phyloP scores from a whole-genome alignment of 345 rosid species.

The Psidium friedrichsthalianum region DNA sequence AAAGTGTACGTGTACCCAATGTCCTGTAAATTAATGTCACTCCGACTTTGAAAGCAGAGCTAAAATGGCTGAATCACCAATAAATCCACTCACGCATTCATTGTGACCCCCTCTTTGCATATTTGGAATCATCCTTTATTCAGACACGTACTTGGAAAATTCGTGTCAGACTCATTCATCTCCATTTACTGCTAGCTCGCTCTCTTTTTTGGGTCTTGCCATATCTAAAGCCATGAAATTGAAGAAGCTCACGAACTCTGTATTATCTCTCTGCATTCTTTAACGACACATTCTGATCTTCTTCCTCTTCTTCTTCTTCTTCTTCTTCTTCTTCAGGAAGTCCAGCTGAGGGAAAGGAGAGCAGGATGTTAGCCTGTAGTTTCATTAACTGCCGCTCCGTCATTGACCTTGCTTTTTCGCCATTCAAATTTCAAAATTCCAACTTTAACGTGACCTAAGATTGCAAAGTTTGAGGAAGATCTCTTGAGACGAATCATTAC shows the following conservation, averaged over 20 bases:
- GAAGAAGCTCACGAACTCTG: background rate
- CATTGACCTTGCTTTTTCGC: background rate
- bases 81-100: constrained; percentile 26
- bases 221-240: background rate
- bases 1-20: background rate
- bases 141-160: constrained; percentile 5
- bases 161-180: constrained; percentile 11
- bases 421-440: background rate
- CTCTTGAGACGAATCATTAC: background rate
- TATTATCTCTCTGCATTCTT: background rate
- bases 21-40: constrained; percentile 10
- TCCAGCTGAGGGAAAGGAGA: background rate
- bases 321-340: constrained; percentile 10
- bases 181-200: background rate
- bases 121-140: constrained; percentile 5
- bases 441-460: background rate
- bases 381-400: background rate
- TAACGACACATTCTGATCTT: background rate
- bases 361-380: background rate
- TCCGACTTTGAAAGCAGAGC: background rate
- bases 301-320: background rate
- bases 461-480: background rate
- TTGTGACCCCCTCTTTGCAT: constrained; percentile 36
- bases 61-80: constrained; percentile 10
- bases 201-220: background rate